Evolutionary conservation across 1,139 yeast species (phyloP), one percentile per base, ranked within the genome.

Genomic region (Taphrina communis): DNA sequence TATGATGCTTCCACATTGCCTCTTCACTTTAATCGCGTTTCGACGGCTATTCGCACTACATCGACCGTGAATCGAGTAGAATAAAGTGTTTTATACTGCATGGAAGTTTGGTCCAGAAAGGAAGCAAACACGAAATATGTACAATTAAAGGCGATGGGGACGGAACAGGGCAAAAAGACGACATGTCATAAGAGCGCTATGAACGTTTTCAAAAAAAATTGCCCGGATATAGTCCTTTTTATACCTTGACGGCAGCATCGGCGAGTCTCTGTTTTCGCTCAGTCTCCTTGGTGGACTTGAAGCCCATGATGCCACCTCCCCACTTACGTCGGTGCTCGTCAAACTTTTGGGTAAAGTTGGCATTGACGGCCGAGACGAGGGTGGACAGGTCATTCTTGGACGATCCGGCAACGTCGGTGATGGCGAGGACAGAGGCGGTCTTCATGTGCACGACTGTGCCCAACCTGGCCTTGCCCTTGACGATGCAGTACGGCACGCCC

Each of bases 251-350:
- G 50, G 67, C 67, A 3, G 67, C 67, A 35, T 63, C 67, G 6
- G 60, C 41, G 56, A 63, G 59, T 42, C 67, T 56, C 61, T 63
- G 59, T 50, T 57, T 63, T 38, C 67, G 67, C 31, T 41, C 55
- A 5, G 67, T 63, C 67, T 63, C 67, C 61, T 63, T 63, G 48
- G 39, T 46, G 78, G 97, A 90, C 86, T 93, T 93, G 77, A 90
- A 84, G 82, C 98, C 97, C 86, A 94, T 85, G 82, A 90, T 80
- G 87, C 98, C 98, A 86, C 99, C 98, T 87, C 98, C 98, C 98
- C 98, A 93, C 88, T 91, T 96, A 85, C 90, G 91, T 87, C 96
- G 93, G 81, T 85, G 80, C 77, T 93, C 97, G 79, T 93, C 97
- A 88, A 88, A 90, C 84, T 91, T 90, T 80, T 90, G 96, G 77